phyloP scores from a whole-genome alignment of 2,329 filamentous ascomycete species.

The Colletotrichum scovillei region DNA sequence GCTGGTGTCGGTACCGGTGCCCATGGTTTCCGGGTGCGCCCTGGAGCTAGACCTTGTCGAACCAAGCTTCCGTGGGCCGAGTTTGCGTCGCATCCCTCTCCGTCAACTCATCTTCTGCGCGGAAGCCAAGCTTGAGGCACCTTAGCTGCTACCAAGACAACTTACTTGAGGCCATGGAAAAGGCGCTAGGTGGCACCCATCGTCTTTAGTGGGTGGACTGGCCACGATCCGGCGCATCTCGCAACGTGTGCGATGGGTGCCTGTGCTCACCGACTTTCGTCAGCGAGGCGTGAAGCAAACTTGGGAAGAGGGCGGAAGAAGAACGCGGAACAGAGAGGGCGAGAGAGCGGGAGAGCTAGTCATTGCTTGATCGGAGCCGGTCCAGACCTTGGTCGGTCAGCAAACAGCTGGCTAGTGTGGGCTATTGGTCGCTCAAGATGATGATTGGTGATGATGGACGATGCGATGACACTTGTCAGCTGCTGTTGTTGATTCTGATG shows the following conservation, averaged over 20 bases:
- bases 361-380: constrained; percentile 5
- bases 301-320: not conserved
- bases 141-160: constrained; percentile 32
- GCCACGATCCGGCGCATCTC: constrained; percentile 6
- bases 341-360: not conserved
- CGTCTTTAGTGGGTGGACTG: constrained; percentile 19
- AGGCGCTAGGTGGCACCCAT: constrained; percentile 18
- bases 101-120: constrained; percentile 31
- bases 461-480: constrained; percentile 9
- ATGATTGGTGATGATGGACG: not conserved
- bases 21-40: constrained; percentile 11
- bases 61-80: constrained; percentile 29
- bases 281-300: constrained; percentile 13
- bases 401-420: constrained; percentile 30
- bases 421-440: not conserved
- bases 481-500: constrained; percentile 1
- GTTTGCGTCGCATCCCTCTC: constrained; percentile 34
- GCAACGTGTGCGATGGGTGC: constrained; percentile 23
- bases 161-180: constrained; percentile 31
- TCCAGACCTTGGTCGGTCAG: constrained; percentile 8
- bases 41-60: constrained; percentile 31
- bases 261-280: constrained; percentile 25
- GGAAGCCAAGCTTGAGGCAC: constrained; percentile 33
- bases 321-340: not conserved
- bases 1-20: not conserved